Conservation (phyloP, 495 filamentous ascomycete species). For the Penicillium chermesinum region DNA sequence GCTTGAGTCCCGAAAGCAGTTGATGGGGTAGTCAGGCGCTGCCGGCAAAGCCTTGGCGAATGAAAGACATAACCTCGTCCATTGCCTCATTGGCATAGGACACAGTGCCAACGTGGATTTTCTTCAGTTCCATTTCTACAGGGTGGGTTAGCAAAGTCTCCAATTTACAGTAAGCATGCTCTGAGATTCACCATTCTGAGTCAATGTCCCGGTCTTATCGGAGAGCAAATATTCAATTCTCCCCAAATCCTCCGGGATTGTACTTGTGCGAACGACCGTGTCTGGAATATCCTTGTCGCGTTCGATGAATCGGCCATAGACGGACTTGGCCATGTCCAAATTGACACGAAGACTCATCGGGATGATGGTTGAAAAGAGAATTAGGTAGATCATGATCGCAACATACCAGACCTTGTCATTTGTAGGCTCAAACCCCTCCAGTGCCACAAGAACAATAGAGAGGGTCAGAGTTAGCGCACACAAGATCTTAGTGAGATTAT, state of each 20-base stretch:
- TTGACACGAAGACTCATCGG: constrained; percentile 96
- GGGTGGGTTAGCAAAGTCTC: constrained; percentile 9
- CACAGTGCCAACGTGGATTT: constrained; percentile 96
- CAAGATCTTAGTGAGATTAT: constrained; percentile 95
- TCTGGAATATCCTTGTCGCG: constrained; percentile 81
- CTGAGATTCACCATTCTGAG: constrained; percentile 67
- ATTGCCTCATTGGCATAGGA: constrained; percentile 98
- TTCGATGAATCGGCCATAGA: constrained; percentile 95
- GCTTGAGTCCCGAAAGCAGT: constrained; percentile 55
- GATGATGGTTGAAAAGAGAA: constrained; percentile 98
- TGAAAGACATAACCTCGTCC: constrained; percentile 88
- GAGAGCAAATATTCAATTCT: constrained; percentile 94
- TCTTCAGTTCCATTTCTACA: constrained; percentile 93
- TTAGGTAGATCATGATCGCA: constrained; percentile 90
- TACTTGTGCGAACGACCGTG: constrained; percentile 91
- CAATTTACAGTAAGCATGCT: too few relatives aligned
- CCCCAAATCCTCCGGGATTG: constrained; percentile 94
- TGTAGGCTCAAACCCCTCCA: constrained; percentile 72
- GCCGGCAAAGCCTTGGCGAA: constrained; percentile 71
- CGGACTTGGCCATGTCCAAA: constrained; percentile 91
- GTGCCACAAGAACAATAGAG: constrained; percentile 82
- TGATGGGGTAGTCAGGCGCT: constrained; percentile 66
- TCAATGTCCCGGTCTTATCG: constrained; percentile 96
- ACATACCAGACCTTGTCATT: constrained; percentile 76
- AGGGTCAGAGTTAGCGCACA: constrained; percentile 81